phyloP scores from a whole-genome alignment of 2,329 filamentous ascomycete genomes.

The Corniculantispora saksenae region DNA sequence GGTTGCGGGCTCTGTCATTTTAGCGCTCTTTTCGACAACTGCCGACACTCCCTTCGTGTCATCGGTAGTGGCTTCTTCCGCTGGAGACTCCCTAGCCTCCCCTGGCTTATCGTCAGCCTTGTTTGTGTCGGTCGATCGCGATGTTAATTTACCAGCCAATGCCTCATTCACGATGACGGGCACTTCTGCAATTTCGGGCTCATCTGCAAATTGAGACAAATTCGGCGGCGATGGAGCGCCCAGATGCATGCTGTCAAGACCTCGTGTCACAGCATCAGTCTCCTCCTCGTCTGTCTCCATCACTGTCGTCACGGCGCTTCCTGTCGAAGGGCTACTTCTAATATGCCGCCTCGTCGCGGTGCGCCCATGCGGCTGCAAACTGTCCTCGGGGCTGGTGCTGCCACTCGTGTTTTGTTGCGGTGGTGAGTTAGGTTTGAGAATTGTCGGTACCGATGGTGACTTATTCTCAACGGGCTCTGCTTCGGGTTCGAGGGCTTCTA shows the following conservation, averaged over 20 bases:
- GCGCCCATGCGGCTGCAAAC: constrained; percentile 53
- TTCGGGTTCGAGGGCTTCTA: constrained; percentile 54
- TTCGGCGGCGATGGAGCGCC: constrained; percentile 33
- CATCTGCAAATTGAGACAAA: constrained; percentile 34
- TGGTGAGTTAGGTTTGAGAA: constrained; percentile 37
- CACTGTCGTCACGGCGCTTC: constrained; percentile 77
- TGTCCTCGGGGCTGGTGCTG: constrained; percentile 44
- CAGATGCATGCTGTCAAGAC: constrained; percentile 49
- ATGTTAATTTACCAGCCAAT: neutral
- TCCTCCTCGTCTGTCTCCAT: constrained; percentile 82
- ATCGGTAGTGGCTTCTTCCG: constrained; percentile 24
- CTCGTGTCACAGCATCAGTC: constrained; percentile 46
- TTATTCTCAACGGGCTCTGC: constrained; percentile 43
- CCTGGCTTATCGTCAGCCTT: neutral
- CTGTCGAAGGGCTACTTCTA: constrained; percentile 76
- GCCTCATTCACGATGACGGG: constrained; percentile 39
- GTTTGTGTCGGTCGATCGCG: neutral
- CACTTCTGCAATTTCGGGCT: constrained; percentile 41
- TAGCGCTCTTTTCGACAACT: constrained; percentile 12
- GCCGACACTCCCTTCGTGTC: constrained; percentile 27
- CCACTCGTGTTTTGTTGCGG: constrained; percentile 27
- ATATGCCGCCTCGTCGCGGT: constrained; percentile 81
- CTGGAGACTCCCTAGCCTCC: neutral
- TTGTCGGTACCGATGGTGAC: constrained; percentile 27
- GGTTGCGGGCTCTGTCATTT: neutral